Evolutionary conservation across 2,329 filamentous ascomycete species (phyloP).

Genomic region (Coniochaeta sp.): DNA sequence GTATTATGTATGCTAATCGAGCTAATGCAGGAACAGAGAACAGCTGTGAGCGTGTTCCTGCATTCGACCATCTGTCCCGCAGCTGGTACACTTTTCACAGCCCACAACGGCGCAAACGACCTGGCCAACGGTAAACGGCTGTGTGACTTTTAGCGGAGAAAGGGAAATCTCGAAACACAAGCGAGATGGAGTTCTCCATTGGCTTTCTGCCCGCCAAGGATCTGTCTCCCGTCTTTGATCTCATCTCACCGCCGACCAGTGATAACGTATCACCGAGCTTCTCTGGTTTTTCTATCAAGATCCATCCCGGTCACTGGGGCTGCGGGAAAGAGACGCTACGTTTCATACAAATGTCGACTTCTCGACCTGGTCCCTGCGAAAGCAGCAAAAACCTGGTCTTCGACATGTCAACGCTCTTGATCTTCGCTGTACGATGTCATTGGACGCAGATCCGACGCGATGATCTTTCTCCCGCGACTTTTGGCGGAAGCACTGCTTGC

Average conservation of each 20-base stretch:
- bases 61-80: background rate
- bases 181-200: background rate
- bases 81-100: background rate
- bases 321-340: background rate
- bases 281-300: background rate
- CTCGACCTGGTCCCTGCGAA: background rate
- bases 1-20: too few species aligned
- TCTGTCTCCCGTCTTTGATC: background rate
- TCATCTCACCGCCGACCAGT: background rate
- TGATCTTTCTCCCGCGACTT: background rate
- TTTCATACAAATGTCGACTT: background rate
- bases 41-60: background rate
- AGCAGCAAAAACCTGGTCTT: background rate
- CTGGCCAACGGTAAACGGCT: background rate
- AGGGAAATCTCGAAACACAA: background rate
- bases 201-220: background rate
- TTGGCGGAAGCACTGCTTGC: background rate
- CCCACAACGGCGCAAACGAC: background rate
- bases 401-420: background rate
- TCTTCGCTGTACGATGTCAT: background rate
- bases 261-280: background rate
- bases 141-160: background rate
- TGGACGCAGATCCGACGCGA: background rate
- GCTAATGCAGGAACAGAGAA: constrained; percentile 1
- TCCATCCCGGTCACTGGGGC: background rate